These are phyloP conservation scores for Oemleria cerasiformis DNA, from an alignment of 306 rosid species.

Conservation along the genomic window DNA sequence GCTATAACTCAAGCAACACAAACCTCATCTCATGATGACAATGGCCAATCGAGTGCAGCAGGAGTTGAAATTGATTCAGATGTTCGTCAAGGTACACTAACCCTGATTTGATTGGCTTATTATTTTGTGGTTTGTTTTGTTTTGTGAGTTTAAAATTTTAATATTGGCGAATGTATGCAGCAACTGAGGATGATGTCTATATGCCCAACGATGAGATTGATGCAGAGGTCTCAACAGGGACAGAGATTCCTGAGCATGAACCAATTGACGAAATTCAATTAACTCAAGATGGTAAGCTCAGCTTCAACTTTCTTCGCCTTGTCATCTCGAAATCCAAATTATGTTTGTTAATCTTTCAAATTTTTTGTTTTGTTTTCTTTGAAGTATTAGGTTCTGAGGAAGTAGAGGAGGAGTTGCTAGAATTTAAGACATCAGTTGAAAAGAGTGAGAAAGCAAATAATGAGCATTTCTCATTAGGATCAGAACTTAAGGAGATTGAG, in stretches of 20 bases:
- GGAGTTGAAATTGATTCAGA: constrained; percentile 39
- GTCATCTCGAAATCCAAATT: background rate
- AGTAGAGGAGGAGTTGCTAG: constrained; percentile 43
- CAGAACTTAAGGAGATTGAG: constrained; percentile 53
- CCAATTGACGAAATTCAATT: constrained; percentile 51
- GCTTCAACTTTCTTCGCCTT: too few relatives aligned
- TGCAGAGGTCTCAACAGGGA: constrained; percentile 75
- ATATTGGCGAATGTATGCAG: constrained; percentile 35
- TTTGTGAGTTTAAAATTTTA: background rate
- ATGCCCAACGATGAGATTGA: constrained; percentile 55
- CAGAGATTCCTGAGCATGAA: constrained; percentile 87
- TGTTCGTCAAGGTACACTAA: constrained; percentile 47
- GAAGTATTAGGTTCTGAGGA: constrained; percentile 31
- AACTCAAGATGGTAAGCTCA: constrained; percentile 48
- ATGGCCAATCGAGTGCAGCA: constrained; percentile 23
- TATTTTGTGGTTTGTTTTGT: background rate
- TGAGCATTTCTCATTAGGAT: constrained; percentile 29
- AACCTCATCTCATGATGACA: constrained; percentile 31
- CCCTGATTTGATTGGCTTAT: background rate
- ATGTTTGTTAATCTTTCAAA: background rate
- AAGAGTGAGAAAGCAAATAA: constrained; percentile 34
- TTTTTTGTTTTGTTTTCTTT: background rate
- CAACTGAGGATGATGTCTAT: constrained; percentile 46
- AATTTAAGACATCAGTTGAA: constrained; percentile 53
- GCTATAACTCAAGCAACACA: constrained; percentile 32